A percentile compares a stretch with the other conserved stretches of the same genome.
These are phyloP conservation scores for Eucalyptus sp. DNA, from an alignment of 345 rosid genomes.

Conservation along the genomic window DNA sequence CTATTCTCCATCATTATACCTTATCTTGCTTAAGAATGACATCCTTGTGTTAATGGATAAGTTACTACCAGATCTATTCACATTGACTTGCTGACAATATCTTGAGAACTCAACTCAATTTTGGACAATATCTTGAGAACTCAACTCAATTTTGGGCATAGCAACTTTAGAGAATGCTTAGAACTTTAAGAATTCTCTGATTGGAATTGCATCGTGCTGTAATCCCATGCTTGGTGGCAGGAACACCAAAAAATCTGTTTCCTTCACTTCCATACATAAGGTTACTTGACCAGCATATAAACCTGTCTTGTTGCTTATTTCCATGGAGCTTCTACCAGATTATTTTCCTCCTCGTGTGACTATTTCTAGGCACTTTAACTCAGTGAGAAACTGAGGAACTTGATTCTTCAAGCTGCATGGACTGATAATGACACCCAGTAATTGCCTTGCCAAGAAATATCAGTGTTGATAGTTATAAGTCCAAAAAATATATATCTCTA, in stretches of 20 bases:
- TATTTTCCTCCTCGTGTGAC: not conserved
- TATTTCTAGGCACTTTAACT: not conserved
- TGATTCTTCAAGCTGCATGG: not conserved
- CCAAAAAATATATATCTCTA: not conserved
- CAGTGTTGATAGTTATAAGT: not conserved
- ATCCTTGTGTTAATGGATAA: not conserved
- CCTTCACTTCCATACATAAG: not conserved
- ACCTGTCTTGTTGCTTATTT: not conserved
- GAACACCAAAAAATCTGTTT: not conserved
- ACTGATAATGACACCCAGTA: not conserved
- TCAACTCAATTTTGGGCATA: not conserved
- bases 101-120: not conserved
- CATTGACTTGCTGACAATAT: not conserved
- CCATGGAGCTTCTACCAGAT: not conserved
- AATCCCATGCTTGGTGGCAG: not conserved
- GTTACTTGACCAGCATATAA: not conserved
- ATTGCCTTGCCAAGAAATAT: not conserved
- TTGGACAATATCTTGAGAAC: not conserved
- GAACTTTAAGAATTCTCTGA: not conserved
- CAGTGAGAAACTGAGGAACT: not conserved
- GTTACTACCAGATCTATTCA: not conserved
- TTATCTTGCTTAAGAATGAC: not conserved
- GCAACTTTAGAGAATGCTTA: not conserved
- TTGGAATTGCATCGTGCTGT: not conserved
- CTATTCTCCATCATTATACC: not conserved